Conservation (phyloP, 1,139 yeast species). For the Yamadazyma siamensis region DNA sequence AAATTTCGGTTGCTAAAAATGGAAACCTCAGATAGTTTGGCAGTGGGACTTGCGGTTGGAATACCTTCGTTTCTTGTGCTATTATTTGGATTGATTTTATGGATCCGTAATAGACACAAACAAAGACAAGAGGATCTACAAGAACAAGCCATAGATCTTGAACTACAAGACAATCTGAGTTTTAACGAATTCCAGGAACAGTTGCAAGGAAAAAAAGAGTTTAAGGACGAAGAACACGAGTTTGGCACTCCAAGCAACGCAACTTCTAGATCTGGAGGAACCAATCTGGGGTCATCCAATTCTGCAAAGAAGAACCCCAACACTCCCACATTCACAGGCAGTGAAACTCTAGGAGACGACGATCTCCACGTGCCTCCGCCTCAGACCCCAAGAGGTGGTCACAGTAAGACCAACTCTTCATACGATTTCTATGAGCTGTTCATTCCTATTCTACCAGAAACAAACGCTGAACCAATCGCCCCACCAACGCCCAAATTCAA, state of each 20-base stretch:
- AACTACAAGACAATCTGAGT: conserved; percentile 35
- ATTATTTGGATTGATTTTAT: conserved; percentile 19
- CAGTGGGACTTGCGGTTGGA: conserved; percentile 46
- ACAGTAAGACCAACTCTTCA: conserved; percentile 22
- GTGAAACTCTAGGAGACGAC: neutral
- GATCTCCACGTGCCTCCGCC: neutral
- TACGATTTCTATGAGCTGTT: conserved; percentile 45
- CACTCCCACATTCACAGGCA: conserved; percentile 5
- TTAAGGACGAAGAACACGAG: too few species aligned
- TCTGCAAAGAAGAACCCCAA: too few species aligned
- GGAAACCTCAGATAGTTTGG: conserved; percentile 21
- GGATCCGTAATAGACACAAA: conserved; percentile 30
- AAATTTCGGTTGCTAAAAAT: too few species aligned
- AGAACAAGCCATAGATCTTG: conserved; percentile 33
- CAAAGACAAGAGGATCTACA: conserved; percentile 31
- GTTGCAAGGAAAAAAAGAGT: conserved; percentile 18
- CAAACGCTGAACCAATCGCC: conserved; percentile 1
- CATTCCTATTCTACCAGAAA: conserved; percentile 35
- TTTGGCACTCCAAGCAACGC: too few species aligned
- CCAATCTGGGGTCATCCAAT: too few species aligned
- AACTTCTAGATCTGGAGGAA: too few species aligned
- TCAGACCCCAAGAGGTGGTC: conserved; percentile 4
- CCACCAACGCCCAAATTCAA: conserved; percentile 12
- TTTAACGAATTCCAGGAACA: conserved; percentile 38
- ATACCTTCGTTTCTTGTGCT: conserved; percentile 34